These are phyloP conservation scores for Thamnidium elegans DNA, from an alignment of 192 early-diverging fungal genomes.

Conservation along the genomic window DNA sequence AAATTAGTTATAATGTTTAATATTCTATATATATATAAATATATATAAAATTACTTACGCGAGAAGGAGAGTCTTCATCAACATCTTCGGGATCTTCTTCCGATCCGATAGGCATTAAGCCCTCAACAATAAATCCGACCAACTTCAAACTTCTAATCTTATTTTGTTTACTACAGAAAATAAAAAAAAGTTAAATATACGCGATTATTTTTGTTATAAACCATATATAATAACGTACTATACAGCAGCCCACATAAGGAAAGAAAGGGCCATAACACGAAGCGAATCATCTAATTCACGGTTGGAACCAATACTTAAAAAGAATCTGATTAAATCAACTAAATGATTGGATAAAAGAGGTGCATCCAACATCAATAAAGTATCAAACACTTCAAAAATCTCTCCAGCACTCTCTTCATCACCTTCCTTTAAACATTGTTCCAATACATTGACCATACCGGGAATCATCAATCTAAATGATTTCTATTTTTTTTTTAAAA, in stretches of 20 bases:
- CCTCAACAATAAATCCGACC: constrained; percentile 72
- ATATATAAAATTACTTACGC: too few relatives aligned
- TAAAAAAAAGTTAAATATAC: constrained; percentile 3
- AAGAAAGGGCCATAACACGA: constrained; percentile 78
- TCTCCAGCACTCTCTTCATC: constrained; percentile 75
- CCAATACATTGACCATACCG: constrained; percentile 78
- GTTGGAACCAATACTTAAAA: constrained; percentile 68
- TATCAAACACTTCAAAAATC: constrained; percentile 89
- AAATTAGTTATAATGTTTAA: not conserved
- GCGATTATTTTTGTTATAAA: not conserved
- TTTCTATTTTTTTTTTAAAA: constrained; percentile 26
- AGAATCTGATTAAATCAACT: constrained; percentile 76
- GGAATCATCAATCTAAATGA: constrained; percentile 73
- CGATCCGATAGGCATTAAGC: constrained; percentile 77
- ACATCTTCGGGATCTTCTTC: constrained; percentile 77
- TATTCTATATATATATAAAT: too few relatives aligned
- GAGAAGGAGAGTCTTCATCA: constrained; percentile 78
- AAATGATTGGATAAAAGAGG: constrained; percentile 77
- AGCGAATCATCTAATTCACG: constrained; percentile 60
- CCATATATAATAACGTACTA: constrained; percentile 58
- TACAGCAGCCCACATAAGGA: constrained; percentile 70
- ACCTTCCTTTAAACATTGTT: constrained; percentile 65
- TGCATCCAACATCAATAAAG: constrained; percentile 72
- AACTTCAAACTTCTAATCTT: constrained; percentile 83
- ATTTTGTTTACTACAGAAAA: constrained; percentile 56